Base-by-base conservation (phyloP, 2,329 filamentous ascomycete species). In the Fusarium sulawesiense region DNA sequence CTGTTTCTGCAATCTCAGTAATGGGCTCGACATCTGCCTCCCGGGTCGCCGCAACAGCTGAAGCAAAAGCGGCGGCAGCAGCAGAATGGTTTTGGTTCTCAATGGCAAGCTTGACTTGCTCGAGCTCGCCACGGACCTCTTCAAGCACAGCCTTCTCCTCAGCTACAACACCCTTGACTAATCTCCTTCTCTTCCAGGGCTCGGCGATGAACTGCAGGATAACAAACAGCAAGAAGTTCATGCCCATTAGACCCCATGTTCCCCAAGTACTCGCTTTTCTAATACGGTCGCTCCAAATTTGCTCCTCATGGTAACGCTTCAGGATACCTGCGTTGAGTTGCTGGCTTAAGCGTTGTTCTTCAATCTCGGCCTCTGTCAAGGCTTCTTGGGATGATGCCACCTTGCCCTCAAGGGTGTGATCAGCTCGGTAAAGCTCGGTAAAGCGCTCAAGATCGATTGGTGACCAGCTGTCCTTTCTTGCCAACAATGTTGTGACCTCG, bases 211-310 rank as follows among this genome's bases (percentile, higher is more conserved):
- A 91, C 81, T 98, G 91, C 73, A 97, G 90, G 20, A 94, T 86
- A 56, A 99, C 81, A 77, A 99, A 93, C 48, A 99, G 82, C 66
- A 98, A 79, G 32, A 98, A 92, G 78, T 99, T 99, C 76, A 98
- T 88, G 25, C 95, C 95, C 96, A 99, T 99, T 66, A 99, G 83
- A 1, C 95, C 96, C 90, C 97, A 98, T 0, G 96, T 99, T 37
- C 97, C 95, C 96, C 96, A 99, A 0, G 96, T 99, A 78, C 92
- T 96, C 85, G 97, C 97, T 71, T 96, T 87, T 37, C 96, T 87
- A 78, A 99, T 99, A 74, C 97, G 95, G 79, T 99, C 96, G 77
- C 93, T 97, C 96, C 96, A 99, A 60, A 99, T 97, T 83, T 99
- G 96, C 83, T 99, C 96, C 82, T 99, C 96, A 80, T 99, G 96